Percentiles rank a stretch among this genome's conserved stretches.
phyloP scores from a whole-genome alignment of 345 rosid species.

The Toxicodendron radicans region DNA sequence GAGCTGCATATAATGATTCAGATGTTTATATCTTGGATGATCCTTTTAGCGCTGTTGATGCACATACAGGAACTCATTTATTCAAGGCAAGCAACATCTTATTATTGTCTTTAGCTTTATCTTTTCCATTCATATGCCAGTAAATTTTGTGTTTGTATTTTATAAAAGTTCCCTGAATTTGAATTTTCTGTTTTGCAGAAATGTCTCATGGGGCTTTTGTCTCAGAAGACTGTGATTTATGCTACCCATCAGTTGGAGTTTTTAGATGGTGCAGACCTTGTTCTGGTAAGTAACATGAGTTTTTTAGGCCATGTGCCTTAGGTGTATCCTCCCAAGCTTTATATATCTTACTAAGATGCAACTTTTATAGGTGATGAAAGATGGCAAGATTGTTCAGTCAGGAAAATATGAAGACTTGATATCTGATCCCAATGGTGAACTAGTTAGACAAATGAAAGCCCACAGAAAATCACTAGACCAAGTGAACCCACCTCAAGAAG shows the following conservation, averaged over 20 bases:
- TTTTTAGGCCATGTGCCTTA: neutral
- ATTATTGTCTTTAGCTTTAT: neutral
- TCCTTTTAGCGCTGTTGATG: constrained; percentile 80
- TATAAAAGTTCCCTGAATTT: neutral
- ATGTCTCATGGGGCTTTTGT: constrained; percentile 52
- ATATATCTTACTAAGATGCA: constrained; percentile 6
- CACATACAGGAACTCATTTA: constrained; percentile 70
- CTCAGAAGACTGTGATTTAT: constrained; percentile 57
- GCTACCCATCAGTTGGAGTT: constrained; percentile 72
- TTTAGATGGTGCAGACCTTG: constrained; percentile 59
- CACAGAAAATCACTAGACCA: constrained; percentile 61
- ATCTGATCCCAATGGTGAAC: constrained; percentile 53
- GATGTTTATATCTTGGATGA: constrained; percentile 78
- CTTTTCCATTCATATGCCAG: neutral
- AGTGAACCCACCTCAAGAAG: constrained; percentile 37
- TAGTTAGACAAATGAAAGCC: constrained; percentile 67
- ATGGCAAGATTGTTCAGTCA: constrained; percentile 58
- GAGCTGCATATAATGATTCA: constrained; percentile 65
- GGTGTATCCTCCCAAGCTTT: neutral
- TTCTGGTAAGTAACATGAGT: constrained; percentile 40
- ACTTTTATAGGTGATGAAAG: constrained; percentile 54
- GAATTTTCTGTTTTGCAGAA: constrained; percentile 40
- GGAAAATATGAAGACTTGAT: constrained; percentile 59
- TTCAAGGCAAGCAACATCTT: constrained; percentile 50
- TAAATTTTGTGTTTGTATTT: neutral